Evolutionary conservation across 1,284 basidiomycete genomes (phyloP).

Genomic region (Naganishia sp.): DNA sequence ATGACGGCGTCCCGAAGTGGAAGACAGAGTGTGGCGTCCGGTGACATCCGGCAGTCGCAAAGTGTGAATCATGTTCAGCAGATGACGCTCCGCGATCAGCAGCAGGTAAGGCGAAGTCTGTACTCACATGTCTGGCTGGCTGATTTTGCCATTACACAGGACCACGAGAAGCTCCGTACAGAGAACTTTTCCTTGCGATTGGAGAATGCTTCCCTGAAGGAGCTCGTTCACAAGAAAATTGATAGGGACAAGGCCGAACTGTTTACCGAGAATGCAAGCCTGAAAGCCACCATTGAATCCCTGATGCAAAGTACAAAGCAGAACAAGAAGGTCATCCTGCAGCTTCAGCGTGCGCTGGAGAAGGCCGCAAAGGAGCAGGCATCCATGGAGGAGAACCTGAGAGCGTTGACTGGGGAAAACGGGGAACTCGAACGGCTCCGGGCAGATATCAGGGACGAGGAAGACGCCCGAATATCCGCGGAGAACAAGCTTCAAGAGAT

Average conservation of each 20-base stretch:
- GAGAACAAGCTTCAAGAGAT: conserved; percentile 21
- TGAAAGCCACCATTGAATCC: conserved; percentile 90
- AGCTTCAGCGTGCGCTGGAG: conserved; percentile 74
- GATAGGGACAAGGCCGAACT: conserved; percentile 93
- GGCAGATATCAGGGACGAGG: conserved; percentile 11
- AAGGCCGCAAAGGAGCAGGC: conserved; percentile 28
- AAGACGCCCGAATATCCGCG: conserved; percentile 20
- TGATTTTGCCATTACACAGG: conserved; percentile 2
- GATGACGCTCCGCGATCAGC: conserved; percentile 85
- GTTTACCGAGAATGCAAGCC: conserved; percentile 90
- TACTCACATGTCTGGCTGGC: conserved; percentile 5
- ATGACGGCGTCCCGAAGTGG: conserved; percentile 38
- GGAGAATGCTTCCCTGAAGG: conserved; percentile 8
- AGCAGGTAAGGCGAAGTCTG: conserved; percentile 67
- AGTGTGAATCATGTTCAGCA: conserved; percentile 25
- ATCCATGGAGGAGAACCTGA: conserved; percentile 20
- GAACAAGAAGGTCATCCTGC: conserved; percentile 80
- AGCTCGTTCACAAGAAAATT: conserved; percentile 65
- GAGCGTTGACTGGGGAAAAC: conserved; percentile 19
- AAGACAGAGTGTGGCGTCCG: conserved; percentile 49
- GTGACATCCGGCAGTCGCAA: conserved; percentile 38
- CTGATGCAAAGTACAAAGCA: conserved; percentile 90
- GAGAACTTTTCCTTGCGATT: conserved; percentile 31
- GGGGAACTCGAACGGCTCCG: conserved; percentile 18
- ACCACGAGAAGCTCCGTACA: conserved; percentile 24